Conservation (phyloP, 2,329 filamentous ascomycete genomes). For the Aspergillus udagawae region DNA sequence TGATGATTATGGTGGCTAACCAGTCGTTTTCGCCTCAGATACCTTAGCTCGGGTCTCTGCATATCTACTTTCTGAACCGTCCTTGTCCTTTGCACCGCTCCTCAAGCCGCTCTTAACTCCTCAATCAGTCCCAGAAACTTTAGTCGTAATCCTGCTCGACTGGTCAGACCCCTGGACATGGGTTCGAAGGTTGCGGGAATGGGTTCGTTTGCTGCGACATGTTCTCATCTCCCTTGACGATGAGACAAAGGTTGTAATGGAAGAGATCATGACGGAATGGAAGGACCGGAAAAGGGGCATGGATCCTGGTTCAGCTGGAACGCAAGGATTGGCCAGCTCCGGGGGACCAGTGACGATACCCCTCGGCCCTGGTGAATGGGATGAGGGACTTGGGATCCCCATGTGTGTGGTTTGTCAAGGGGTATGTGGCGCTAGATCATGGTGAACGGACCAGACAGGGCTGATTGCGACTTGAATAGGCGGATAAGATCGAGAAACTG, state of each 20-base stretch:
- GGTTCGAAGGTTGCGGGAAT: conserved; percentile 82
- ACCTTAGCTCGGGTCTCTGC: conserved; percentile 84
- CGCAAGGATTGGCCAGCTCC: conserved; percentile 50
- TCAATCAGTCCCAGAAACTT: conserved; percentile 76
- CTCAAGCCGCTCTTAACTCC: conserved; percentile 80
- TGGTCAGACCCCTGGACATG: conserved; percentile 94
- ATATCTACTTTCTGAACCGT: conserved; percentile 83
- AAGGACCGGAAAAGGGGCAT: conserved; percentile 67
- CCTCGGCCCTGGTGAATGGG: conserved; percentile 86
- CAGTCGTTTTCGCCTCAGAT: conserved; percentile 50
- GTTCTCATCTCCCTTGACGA: conserved; percentile 70
- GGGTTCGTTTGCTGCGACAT: conserved; percentile 78
- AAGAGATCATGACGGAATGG: conserved; percentile 79
- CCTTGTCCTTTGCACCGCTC: conserved; percentile 75
- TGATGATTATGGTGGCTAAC: conserved; percentile 1
- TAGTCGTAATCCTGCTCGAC: conserved; percentile 88
- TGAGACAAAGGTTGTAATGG: conserved; percentile 76
- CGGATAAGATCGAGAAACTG: conserved; percentile 83
- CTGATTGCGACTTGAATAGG: conserved; percentile 41
- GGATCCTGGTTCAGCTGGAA: conserved; percentile 55
- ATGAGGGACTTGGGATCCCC: conserved; percentile 79
- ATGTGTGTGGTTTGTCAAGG: conserved; percentile 96
- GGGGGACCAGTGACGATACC: conserved; percentile 70
- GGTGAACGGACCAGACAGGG: conserved; percentile 14
- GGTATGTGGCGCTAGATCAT: conserved; percentile 47